phyloP scores from a whole-genome alignment of 192 early-diverging fungal species.

The Linnemannia exigua region DNA sequence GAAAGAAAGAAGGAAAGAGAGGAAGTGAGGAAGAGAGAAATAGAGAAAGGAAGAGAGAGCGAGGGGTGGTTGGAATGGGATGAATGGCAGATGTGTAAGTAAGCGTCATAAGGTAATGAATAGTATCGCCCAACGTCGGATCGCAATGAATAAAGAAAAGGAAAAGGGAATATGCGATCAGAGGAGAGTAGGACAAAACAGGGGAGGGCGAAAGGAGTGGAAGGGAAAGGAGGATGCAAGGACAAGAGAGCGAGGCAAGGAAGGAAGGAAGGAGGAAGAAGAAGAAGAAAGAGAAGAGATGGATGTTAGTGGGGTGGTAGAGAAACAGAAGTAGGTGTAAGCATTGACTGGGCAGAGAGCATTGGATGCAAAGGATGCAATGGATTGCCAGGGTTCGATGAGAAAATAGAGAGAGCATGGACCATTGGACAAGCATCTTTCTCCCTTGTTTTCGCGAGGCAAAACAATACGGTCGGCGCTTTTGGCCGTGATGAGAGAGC shows the following conservation, averaged over 20 bases:
- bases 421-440: neutral
- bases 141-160: neutral
- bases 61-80: slow-evolving; percentile 1
- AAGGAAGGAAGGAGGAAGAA: neutral
- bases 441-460: neutral
- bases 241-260: neutral
- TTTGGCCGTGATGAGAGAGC: too few species aligned
- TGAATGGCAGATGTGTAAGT: neutral
- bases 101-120: neutral
- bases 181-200: neutral
- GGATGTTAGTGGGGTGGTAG: neutral
- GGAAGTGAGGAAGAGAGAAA: neutral
- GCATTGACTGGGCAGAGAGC: too few species aligned
- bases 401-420: neutral
- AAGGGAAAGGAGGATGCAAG: neutral
- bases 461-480: too few species aligned
- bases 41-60: neutral
- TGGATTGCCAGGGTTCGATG: too few species aligned
- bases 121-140: neutral
- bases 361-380: neutral
- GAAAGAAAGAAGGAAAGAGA: neutral
- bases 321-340: too few species aligned
- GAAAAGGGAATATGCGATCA: neutral
- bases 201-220: neutral
- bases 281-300: neutral